Evolutionary conservation across 306 rosid genomes (phyloP).

Genomic region (Ziziphus jujuba): DNA sequence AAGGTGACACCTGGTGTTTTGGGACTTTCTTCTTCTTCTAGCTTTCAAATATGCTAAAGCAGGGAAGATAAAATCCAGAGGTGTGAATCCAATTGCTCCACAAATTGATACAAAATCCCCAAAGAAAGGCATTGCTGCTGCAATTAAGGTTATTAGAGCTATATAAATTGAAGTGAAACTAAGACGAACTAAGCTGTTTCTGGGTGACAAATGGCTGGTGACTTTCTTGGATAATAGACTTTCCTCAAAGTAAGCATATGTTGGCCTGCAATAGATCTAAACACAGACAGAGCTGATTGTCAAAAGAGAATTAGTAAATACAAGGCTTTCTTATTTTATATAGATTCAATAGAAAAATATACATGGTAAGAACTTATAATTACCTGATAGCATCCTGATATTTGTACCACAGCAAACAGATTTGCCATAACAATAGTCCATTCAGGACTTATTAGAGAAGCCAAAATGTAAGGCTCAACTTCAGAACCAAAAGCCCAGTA

Average conservation of each 20-base stretch:
- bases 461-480: slow-evolving; percentile 64
- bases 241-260: slow-evolving; percentile 67
- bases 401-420: slow-evolving; percentile 71
- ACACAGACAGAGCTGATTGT: slow-evolving; percentile 10
- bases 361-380: no score
- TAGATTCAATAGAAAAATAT: background rate
- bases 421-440: slow-evolving; percentile 81
- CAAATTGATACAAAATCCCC: slow-evolving; percentile 76
- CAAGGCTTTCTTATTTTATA: no score
- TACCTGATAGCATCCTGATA: slow-evolving; percentile 81
- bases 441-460: slow-evolving; percentile 56
- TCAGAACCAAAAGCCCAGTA: slow-evolving; percentile 81
- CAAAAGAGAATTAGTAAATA: background rate
- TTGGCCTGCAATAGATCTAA: slow-evolving; percentile 84
- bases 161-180: slow-evolving; percentile 45
- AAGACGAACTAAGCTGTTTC: slow-evolving; percentile 36
- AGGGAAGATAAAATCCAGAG: slow-evolving; percentile 72
- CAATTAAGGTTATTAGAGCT: slow-evolving; percentile 55
- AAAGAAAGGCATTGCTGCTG: slow-evolving; percentile 77
- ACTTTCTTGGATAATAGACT: slow-evolving; percentile 33
- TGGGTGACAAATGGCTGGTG: slow-evolving; percentile 10
- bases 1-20: slow-evolving; percentile 32
- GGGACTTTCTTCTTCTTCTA: slow-evolving; percentile 37
- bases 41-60: slow-evolving; percentile 70
- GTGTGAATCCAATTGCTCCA: slow-evolving; percentile 77